phyloP scores from a whole-genome alignment of 2,329 filamentous ascomycete genomes.

The Colletotrichum gloeosporioides region DNA sequence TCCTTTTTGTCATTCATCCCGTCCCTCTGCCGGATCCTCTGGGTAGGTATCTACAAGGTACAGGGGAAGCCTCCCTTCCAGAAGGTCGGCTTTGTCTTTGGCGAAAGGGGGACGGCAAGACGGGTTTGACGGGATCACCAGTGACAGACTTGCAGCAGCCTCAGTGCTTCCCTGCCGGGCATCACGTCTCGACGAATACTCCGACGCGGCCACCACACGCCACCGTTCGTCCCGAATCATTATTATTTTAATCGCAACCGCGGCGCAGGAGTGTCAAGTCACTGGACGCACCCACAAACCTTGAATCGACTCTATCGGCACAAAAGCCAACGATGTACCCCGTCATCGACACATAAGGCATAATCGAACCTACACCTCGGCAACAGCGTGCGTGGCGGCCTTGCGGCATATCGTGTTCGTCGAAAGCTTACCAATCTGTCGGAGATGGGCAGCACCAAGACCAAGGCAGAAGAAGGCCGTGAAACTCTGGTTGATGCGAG shows the following conservation, averaged over 20 bases:
- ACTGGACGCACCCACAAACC: background rate
- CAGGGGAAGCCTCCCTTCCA: background rate
- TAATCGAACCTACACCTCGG: background rate
- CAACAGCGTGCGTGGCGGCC: background rate
- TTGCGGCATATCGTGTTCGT: background rate
- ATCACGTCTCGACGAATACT: slow-evolving; percentile 6
- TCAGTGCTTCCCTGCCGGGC: background rate
- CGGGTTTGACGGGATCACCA: background rate
- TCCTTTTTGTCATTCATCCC: background rate
- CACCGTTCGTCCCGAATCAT: background rate
- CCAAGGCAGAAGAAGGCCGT: background rate
- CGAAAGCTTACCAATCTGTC: background rate
- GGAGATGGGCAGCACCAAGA: background rate
- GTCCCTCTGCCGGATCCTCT: background rate
- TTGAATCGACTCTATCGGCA: background rate
- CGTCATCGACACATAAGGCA: background rate
- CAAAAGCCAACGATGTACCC: background rate
- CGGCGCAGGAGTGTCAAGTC: background rate
- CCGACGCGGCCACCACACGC: background rate
- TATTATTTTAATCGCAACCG: background rate
- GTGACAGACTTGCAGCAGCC: background rate
- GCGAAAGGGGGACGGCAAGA: background rate
- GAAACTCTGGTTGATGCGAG: background rate
- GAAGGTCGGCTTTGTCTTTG: background rate
- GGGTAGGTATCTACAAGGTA: background rate